Evolutionary conservation across 1,284 basidiomycete species (phyloP).

Genomic region (Stereum hirsutum): DNA sequence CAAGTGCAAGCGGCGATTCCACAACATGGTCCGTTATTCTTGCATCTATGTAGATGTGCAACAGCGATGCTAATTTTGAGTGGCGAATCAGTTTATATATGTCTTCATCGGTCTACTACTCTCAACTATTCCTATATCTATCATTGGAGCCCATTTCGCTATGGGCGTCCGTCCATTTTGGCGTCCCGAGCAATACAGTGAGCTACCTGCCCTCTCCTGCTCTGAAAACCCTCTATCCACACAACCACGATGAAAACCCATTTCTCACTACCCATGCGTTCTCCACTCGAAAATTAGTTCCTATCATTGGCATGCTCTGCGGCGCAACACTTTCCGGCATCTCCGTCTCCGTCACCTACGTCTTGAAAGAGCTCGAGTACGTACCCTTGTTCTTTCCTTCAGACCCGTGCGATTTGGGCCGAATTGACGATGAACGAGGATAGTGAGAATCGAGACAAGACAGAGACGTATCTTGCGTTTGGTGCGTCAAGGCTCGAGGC

Average conservation of each 20-base stretch:
- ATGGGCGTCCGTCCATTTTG: slow-evolving; percentile 75
- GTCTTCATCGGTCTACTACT: slow-evolving; percentile 62
- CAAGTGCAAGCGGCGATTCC: slow-evolving; percentile 67
- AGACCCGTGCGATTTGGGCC: not conserved
- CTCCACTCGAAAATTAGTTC: slow-evolving; percentile 47
- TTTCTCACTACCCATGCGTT: too few relatives aligned
- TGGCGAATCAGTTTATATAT: slow-evolving; percentile 46
- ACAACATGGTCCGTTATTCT: slow-evolving; percentile 50
- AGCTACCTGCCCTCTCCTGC: slow-evolving; percentile 13
- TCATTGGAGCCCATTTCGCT: slow-evolving; percentile 69
- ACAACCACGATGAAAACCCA: too few relatives aligned
- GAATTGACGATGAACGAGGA: not conserved
- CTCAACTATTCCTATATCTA: slow-evolving; percentile 74
- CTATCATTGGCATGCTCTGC: slow-evolving; percentile 83
- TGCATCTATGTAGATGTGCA: not conserved
- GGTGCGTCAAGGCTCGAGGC: slow-evolving; percentile 77
- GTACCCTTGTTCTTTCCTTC: slow-evolving; percentile 15
- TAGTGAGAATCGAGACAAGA: slow-evolving; percentile 75
- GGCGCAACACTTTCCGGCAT: slow-evolving; percentile 72
- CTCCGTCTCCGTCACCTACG: slow-evolving; percentile 56
- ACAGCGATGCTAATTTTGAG: not conserved
- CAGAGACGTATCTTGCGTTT: slow-evolving; percentile 78
- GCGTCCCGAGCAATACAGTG: slow-evolving; percentile 75
- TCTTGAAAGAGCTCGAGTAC: slow-evolving; percentile 59
- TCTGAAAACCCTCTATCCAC: too few relatives aligned